Evolutionary conservation across 495 filamentous ascomycete genomes (phyloP).

Genomic region (Neurospora sp.): DNA sequence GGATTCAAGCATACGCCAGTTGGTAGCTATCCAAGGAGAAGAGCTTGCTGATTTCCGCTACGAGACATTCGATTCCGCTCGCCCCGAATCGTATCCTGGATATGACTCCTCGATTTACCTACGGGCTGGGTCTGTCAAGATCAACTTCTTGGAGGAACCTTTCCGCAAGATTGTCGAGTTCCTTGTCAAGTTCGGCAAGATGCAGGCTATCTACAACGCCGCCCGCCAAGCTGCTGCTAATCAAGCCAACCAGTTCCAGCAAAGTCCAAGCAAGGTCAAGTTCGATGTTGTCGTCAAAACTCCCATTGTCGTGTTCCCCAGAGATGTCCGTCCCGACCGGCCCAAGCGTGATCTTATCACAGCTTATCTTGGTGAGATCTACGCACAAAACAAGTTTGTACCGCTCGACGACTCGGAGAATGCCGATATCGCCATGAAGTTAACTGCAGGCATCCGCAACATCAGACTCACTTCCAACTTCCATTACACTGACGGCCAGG

Average conservation of each 20-base stretch:
- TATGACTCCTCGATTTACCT: constrained; percentile 87
- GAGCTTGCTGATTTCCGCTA: constrained; percentile 97
- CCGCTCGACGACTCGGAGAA: constrained; percentile 62
- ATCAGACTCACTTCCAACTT: constrained; percentile 84
- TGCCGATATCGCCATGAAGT: constrained; percentile 71
- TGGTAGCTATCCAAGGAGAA: constrained; percentile 88
- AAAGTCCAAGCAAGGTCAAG: constrained; percentile 78
- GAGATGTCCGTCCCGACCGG: constrained; percentile 49
- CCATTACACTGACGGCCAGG: constrained; percentile 59
- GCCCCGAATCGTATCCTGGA: constrained; percentile 65
- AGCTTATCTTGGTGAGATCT: constrained; percentile 92
- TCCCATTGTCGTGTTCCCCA: constrained; percentile 89
- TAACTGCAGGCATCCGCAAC: constrained; percentile 84
- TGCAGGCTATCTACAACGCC: constrained; percentile 98
- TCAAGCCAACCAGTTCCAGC: constrained; percentile 85
- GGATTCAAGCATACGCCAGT: constrained; percentile 70
- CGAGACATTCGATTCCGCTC: constrained; percentile 79
- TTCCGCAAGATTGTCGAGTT: constrained; percentile 98
- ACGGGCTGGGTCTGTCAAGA: constrained; percentile 83
- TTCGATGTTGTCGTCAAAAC: constrained; percentile 91
- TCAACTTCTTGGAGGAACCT: constrained; percentile 93
- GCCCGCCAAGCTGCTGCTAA: constrained; percentile 90
- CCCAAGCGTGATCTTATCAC: constrained; percentile 68
- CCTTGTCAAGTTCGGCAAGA: constrained; percentile 94
- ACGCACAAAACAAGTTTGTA: constrained; percentile 85